These are phyloP conservation scores for Eucalyptus rudis DNA, from an alignment of 345 rosid genomes.

Conservation along the genomic window DNA sequence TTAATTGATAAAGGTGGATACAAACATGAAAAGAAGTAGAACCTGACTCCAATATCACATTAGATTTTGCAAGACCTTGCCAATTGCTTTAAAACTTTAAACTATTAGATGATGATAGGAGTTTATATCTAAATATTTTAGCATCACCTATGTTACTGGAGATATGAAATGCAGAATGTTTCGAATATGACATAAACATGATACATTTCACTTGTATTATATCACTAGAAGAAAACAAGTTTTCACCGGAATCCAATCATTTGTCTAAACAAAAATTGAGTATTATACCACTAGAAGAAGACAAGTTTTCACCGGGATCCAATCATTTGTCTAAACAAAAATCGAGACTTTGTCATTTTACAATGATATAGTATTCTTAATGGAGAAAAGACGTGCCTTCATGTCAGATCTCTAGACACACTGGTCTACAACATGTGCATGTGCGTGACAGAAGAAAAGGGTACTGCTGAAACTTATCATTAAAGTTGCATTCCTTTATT, in stretches of 20 bases:
- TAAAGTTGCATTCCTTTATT: too few species aligned
- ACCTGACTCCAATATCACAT: accelerated
- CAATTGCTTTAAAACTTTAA: neutral
- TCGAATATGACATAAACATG: neutral
- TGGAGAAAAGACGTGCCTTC: neutral
- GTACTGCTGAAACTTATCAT: neutral
- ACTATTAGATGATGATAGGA: too few species aligned
- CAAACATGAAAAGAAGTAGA: neutral
- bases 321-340: neutral
- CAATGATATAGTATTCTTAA: neutral
- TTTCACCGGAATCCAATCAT: neutral
- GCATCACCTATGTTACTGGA: neutral
- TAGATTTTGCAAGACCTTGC: neutral
- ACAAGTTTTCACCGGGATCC: too few species aligned
- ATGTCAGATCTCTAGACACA: neutral
- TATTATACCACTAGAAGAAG: too few species aligned
- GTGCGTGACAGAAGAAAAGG: neutral
- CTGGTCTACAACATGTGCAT: neutral
- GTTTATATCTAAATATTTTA: neutral
- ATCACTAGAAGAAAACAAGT: neutral
- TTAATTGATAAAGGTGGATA: neutral
- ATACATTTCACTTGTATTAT: neutral
- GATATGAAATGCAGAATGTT: neutral
- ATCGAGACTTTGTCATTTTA: neutral
- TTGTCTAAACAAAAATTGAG: too few species aligned